These are phyloP conservation scores for Thymus mandschuricus DNA, from an alignment of 257 asterid species.

Conservation along the genomic window DNA sequence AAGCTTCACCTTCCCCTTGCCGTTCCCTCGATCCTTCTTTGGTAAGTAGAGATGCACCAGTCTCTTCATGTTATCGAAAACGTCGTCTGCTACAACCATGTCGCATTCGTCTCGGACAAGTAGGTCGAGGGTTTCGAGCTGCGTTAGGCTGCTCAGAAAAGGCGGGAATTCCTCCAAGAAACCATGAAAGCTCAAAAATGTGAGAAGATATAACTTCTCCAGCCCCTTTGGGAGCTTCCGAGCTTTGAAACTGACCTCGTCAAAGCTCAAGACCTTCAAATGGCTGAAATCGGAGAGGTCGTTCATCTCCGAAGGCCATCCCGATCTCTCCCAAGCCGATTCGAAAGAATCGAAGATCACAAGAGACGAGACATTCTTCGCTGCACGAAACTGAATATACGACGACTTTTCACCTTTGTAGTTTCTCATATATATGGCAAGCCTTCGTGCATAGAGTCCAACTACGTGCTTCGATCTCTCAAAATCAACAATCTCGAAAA, in stretches of 20 bases:
- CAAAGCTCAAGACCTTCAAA: conserved; percentile 29
- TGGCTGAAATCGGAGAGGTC: neutral
- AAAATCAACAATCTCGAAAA: neutral
- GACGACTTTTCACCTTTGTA: neutral
- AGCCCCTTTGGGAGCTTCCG: neutral
- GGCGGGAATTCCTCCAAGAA: conserved; percentile 35
- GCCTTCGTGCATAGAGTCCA: neutral
- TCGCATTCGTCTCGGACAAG: conserved; percentile 13
- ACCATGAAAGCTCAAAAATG: conserved; percentile 37
- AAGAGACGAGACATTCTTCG: conserved; percentile 14
- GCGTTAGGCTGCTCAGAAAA: conserved; percentile 22
- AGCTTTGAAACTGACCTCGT: neutral
- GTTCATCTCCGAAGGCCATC: neutral
- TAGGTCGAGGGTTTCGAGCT: conserved; percentile 40
- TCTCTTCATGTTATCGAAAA: neutral
- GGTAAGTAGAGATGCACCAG: conserved; percentile 39
- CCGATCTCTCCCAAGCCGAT: neutral
- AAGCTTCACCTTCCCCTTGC: conserved; percentile 18
- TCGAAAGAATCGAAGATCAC: neutral
- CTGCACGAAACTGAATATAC: neutral
- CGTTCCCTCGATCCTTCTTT: neutral
- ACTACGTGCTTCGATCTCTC: too few species aligned
- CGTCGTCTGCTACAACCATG: conserved; percentile 14
- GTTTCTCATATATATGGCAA: conserved; percentile 18
- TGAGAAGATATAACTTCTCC: conserved; percentile 9